Percentiles rank a stretch among this genome's conserved stretches.
These are phyloP conservation scores for Hemileccinum impolitum DNA, from an alignment of 768 basidiomycete genomes.

Conservation along the genomic window DNA sequence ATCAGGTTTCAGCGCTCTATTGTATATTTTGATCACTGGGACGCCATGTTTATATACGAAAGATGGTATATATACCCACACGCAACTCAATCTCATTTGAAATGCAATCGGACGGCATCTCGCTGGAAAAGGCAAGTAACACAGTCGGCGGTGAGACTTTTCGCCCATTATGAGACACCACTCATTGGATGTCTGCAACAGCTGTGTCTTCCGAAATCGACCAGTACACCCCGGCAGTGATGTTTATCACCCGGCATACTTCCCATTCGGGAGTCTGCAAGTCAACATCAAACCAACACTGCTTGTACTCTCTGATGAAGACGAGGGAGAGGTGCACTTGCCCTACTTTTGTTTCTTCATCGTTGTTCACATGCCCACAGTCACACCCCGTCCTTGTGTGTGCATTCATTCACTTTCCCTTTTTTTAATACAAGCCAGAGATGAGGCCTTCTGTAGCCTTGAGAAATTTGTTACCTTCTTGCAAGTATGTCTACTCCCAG, in stretches of 20 bases:
- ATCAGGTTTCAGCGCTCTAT: background rate
- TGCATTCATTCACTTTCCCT: conserved; percentile 21
- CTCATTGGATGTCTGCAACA: conserved; percentile 17
- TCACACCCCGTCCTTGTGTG: conserved; percentile 59
- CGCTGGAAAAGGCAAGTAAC: conserved; percentile 46
- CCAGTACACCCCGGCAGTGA: conserved; percentile 36
- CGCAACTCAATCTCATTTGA: conserved; percentile 48
- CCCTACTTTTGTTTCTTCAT: background rate
- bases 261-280: conserved; percentile 37
- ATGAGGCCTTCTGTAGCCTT: conserved; percentile 40
- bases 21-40: too few species aligned
- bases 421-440: conserved; percentile 9
- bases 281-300: conserved; percentile 13
- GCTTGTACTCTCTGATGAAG: conserved; percentile 40
- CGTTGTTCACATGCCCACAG: conserved; percentile 26
- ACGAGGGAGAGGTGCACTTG: conserved; percentile 43
- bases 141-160: conserved; percentile 43
- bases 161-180: background rate
- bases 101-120: conserved; percentile 42
- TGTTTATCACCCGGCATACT: conserved; percentile 50
- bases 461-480: conserved; percentile 31
- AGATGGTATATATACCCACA: conserved; percentile 50
- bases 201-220: conserved; percentile 44
- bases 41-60: conserved; percentile 37
- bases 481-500: conserved; percentile 12